Percentiles rank a stretch among this genome's conserved stretches.
phyloP scores from a whole-genome alignment of 345 rosid species.

The Gynandropsis gynandra region DNA sequence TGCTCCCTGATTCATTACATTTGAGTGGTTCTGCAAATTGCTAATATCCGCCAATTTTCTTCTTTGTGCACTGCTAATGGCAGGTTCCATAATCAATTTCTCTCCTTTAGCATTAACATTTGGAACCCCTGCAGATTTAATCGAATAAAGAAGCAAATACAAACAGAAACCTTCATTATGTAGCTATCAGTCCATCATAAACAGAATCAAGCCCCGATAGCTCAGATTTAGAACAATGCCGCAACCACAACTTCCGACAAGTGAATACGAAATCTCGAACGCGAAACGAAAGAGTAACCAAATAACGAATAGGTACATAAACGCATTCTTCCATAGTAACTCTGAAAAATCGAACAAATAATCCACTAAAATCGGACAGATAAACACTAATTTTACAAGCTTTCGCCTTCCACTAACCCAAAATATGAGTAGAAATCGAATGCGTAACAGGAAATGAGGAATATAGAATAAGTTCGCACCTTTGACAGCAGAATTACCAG shows the following conservation, averaged over 20 bases:
- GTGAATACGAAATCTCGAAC: slow-evolving; percentile 4
- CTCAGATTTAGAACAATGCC: not conserved
- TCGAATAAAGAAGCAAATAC: slow-evolving; percentile 11
- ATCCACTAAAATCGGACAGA: not conserved
- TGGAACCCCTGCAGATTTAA: slow-evolving; percentile 17
- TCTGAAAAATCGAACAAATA: slow-evolving; percentile 1
- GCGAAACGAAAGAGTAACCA: slow-evolving; percentile 6
- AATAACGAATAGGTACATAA: not conserved
- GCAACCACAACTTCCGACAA: slow-evolving; percentile 1
- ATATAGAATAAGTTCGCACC: slow-evolving; percentile 16
- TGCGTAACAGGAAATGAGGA: not conserved
- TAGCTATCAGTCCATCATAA: not conserved
- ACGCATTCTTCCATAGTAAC: slow-evolving; percentile 1
- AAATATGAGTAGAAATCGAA: slow-evolving; percentile 6
- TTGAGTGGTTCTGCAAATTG: slow-evolving; percentile 36
- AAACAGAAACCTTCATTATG: not conserved
- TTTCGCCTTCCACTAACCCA: slow-evolving; percentile 10
- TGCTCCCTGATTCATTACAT: slow-evolving; percentile 25
- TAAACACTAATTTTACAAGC: slow-evolving; percentile 6
- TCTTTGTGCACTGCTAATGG: slow-evolving; percentile 31
- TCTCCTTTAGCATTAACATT: slow-evolving; percentile 29
- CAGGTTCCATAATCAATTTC: slow-evolving; percentile 25
- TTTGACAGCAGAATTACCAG: slow-evolving; percentile 12
- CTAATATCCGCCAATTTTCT: slow-evolving; percentile 47
- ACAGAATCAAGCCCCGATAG: not conserved